These are phyloP conservation scores for Quercus glauca DNA, from an alignment of 306 rosid species.

Conservation along the genomic window DNA sequence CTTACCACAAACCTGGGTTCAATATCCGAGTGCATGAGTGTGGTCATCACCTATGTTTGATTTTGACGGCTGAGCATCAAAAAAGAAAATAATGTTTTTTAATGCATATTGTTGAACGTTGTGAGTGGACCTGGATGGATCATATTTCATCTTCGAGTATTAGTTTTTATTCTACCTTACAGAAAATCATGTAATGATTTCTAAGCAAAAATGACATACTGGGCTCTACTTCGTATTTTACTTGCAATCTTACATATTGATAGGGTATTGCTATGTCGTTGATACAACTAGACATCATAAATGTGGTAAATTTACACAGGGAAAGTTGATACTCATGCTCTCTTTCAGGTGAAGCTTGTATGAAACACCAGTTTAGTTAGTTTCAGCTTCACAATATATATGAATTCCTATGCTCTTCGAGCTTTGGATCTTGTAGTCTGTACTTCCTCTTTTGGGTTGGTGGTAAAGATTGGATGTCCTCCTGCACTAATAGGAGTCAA, in stretches of 20 bases:
- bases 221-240: background rate
- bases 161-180: background rate
- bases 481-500: background rate
- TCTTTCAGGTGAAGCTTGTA: background rate
- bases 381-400: background rate
- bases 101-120: background rate
- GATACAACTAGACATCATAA: background rate
- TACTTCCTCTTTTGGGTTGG: background rate
- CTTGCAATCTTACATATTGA: background rate
- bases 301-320: background rate
- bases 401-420: background rate
- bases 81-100: background rate
- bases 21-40: background rate
- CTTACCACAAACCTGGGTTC: background rate
- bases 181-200: background rate
- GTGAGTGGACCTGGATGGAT: background rate
- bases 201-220: background rate
- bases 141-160: background rate
- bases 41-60: background rate
- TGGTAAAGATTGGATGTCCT: background rate
- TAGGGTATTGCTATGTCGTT: background rate
- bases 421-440: background rate
- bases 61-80: background rate
- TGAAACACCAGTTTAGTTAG: background rate
- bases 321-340: background rate